phyloP scores from a whole-genome alignment of 2,329 filamentous ascomycete species.

The Aspergillus sp. region DNA sequence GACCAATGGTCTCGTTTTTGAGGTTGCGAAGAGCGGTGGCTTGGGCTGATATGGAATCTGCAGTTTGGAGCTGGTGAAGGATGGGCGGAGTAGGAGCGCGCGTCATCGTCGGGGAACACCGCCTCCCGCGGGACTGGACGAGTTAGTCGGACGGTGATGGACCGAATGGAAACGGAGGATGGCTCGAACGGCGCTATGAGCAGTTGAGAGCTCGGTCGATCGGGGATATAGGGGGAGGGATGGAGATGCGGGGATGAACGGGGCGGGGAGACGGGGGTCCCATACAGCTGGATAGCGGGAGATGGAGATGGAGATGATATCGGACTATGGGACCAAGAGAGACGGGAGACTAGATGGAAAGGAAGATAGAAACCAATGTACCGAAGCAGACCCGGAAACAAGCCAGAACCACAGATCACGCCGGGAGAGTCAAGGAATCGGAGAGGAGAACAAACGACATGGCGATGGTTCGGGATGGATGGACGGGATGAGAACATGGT shows the following conservation, averaged over 20 bases:
- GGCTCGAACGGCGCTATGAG: background rate
- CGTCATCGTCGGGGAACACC: constrained; percentile 50
- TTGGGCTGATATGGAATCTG: constrained; percentile 42
- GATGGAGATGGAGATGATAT: too few species aligned
- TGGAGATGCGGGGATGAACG: background rate
- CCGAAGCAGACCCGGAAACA: too few species aligned
- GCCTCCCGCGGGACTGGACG: constrained; percentile 25
- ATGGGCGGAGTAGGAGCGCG: constrained; percentile 53
- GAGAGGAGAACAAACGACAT: too few species aligned
- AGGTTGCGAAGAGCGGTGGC: constrained; percentile 64
- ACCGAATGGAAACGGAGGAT: background rate
- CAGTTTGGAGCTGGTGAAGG: constrained; percentile 56
- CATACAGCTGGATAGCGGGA: too few species aligned
- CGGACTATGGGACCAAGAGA: background rate
- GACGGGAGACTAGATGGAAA: background rate
- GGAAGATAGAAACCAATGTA: background rate
- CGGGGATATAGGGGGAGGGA: background rate
- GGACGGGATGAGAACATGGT: too few species aligned
- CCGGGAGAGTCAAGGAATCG: too few species aligned
- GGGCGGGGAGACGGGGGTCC: background rate
- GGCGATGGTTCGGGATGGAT: too few species aligned
- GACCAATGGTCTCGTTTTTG: constrained; percentile 88
- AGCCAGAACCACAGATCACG: too few species aligned
- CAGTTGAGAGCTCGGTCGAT: background rate
- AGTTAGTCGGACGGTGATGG: background rate